Evolutionary conservation across 495 filamentous ascomycete genomes (phyloP), one percentile per base, ranked within the genome.

Genomic region (Aspergillus nidulans): DNA sequence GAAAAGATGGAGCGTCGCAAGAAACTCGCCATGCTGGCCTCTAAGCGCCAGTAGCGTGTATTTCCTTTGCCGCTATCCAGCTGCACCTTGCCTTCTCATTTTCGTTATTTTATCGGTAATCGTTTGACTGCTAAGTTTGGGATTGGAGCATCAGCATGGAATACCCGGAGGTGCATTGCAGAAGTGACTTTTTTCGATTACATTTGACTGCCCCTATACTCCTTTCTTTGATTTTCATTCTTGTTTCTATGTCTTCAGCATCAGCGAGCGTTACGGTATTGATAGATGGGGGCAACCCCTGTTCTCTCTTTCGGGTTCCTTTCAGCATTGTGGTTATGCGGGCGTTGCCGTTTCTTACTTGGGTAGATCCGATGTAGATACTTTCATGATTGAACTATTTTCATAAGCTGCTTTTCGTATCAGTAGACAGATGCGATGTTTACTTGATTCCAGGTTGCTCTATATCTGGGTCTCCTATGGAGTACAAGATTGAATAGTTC

Each of bases 1-100:
- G 73, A 77, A 61, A 87, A 88, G 63, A 52, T 76, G 63, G 81
- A 80, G 51, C 71, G 81, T 26, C 82, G 74, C 73, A 70, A 71
- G 58, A 81, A 71, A 51, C 57, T 83, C 54, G 65, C 68, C 41
- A 65, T 64, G 25, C 67, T 83, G 61, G 78, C 80, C 34, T 65
- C 68, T 9, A 72, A 69, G 55, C 64, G 55, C 50, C 65, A 25
- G 10, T 34, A 48, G 3, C 15, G 15, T 16, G n/a, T 3, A 12
- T 18, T 16, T 12, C 5, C 12, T 30, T 12, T 23, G 21, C 40
- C 19, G n/a, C 40, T 13, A 16, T 12, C 8, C 18, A 30, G 4
- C 39, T 38, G 32, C 20, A 41, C 18, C 30, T 6, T 19, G 6
- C 25, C 38, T 36, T 36, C 36, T 55, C 21, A 58, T 53, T 67